Evolutionary conservation across 2,329 filamentous ascomycete species (phyloP).

Genomic region (Epichloe gansuensis): DNA sequence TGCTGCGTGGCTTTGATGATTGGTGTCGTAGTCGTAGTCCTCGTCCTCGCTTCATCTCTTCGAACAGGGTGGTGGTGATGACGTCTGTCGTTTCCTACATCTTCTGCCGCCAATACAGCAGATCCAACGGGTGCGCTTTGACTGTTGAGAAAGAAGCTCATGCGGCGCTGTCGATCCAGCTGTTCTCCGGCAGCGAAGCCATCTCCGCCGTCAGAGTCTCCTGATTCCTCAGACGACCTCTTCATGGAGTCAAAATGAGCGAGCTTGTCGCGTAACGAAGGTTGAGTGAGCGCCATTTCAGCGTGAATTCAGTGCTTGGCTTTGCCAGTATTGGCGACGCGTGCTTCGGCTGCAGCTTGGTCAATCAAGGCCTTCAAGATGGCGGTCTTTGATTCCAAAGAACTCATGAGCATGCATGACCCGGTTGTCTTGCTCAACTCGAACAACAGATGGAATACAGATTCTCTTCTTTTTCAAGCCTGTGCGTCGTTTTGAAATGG

Average conservation of each 20-base stretch:
- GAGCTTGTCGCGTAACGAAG: slow-evolving; percentile 24
- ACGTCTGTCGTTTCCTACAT: background rate
- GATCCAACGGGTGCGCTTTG: background rate
- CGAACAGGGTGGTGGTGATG: background rate
- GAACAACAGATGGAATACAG: no score
- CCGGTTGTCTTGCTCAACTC: no score
- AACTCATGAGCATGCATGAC: no score
- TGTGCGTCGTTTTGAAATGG: background rate
- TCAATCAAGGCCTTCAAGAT: background rate
- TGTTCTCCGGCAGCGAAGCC: background rate
- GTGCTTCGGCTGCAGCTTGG: background rate
- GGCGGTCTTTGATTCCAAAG: background rate
- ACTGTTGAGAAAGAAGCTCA: background rate
- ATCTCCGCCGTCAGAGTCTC: background rate
- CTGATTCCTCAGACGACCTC: slow-evolving; percentile 8
- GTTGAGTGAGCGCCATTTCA: background rate
- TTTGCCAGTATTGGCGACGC: no score
- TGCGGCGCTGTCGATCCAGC: background rate
- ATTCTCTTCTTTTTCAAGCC: no score
- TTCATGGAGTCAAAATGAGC: slow-evolving; percentile 34
- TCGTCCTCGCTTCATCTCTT: background rate
- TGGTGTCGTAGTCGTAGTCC: background rate
- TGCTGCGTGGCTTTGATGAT: slow-evolving; percentile 21
- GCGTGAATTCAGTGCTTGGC: background rate
- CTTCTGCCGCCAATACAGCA: background rate